These are phyloP conservation scores for Diaporthe sp. DNA, from an alignment of 2,329 filamentous ascomycete species.

Conservation along the genomic window DNA sequence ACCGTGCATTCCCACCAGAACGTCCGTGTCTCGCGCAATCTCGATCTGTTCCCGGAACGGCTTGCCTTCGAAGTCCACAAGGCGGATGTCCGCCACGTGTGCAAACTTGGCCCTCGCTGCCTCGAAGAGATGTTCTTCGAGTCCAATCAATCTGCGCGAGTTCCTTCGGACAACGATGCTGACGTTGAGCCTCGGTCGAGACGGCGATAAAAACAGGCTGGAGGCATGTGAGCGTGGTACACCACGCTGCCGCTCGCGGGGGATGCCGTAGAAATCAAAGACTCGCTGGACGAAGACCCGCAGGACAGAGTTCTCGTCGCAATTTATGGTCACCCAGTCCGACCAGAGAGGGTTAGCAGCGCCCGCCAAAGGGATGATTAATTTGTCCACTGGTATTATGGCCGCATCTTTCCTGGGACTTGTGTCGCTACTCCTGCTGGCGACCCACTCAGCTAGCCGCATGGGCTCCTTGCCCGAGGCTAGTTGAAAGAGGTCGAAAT, in stretches of 20 bases:
- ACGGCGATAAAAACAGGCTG: background rate
- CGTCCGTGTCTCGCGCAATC: constrained; percentile 54
- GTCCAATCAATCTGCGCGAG: constrained; percentile 45
- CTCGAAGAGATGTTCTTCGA: constrained; percentile 46
- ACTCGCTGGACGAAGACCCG: constrained; percentile 51
- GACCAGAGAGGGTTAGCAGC: constrained; percentile 59
- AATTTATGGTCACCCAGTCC: constrained; percentile 53
- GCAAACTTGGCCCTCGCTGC: constrained; percentile 7
- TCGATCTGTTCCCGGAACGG: constrained; percentile 54
- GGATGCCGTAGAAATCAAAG: constrained; percentile 49
- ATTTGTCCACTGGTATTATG: constrained; percentile 41
- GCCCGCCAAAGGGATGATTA: constrained; percentile 56
- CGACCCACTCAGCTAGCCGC: constrained; percentile 43
- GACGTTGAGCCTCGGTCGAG: constrained; percentile 1
- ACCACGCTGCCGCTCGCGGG: background rate
- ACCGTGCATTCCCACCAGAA: constrained; percentile 60
- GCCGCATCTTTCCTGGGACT: constrained; percentile 42
- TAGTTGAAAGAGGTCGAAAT: constrained; percentile 48
- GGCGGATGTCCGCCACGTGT: constrained; percentile 1
- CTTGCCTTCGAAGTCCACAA: constrained; percentile 56
- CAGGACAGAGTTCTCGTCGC: constrained; percentile 50
- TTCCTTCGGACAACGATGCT: constrained; percentile 54
- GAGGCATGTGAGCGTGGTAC: background rate
- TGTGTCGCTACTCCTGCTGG: too few relatives aligned
- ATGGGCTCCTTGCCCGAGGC: constrained; percentile 50